Conservation (phyloP, 2,329 filamentous ascomycete species). For the Cryphonectria japonica region DNA sequence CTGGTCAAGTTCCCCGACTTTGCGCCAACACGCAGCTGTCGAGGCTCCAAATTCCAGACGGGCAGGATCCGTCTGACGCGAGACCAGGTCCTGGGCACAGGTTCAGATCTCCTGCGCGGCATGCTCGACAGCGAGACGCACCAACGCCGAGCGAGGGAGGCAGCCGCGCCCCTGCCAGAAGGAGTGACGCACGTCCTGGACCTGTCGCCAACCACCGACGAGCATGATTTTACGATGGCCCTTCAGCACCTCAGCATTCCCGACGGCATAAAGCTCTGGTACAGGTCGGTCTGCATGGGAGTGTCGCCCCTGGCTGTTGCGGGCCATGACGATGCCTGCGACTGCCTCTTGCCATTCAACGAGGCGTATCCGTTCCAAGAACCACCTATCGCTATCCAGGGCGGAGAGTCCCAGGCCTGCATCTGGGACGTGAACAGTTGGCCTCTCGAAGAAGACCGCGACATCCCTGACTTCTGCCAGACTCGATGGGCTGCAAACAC, state of each 20-base stretch:
- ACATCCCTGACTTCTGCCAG: slow-evolving; percentile 63
- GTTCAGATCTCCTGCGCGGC: slow-evolving; percentile 14
- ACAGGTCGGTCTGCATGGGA: slow-evolving; percentile 14
- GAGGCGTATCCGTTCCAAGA: slow-evolving; percentile 5
- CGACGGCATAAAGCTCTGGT: slow-evolving; percentile 26
- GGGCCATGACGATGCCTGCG: slow-evolving; percentile 28
- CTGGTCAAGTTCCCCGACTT: slow-evolving; percentile 19
- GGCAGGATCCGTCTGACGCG: slow-evolving; percentile 17
- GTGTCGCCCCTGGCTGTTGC: slow-evolving; percentile 13
- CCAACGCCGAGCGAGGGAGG: slow-evolving; percentile 20
- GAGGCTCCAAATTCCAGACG: slow-evolving; percentile 5
- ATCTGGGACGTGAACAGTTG: slow-evolving; percentile 20
- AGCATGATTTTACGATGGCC: slow-evolving; percentile 21
- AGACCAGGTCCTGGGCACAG: slow-evolving; percentile 20
- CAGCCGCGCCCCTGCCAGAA: slow-evolving; percentile 3
- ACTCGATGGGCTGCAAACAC: slow-evolving; percentile 67
- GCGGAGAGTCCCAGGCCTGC: background rate
- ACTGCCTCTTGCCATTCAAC: slow-evolving; percentile 11
- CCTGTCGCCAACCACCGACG: slow-evolving; percentile 24
- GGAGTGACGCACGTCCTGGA: slow-evolving; percentile 25
- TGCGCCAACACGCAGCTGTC: slow-evolving; percentile 8
- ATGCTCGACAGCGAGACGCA: slow-evolving; percentile 17
- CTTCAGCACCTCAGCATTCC: slow-evolving; percentile 20
- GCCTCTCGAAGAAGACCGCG: slow-evolving; percentile 38
- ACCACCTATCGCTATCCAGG: slow-evolving; percentile 11